phyloP scores from a whole-genome alignment of 805 yeast species.

The Myxozyma nipponensis region DNA sequence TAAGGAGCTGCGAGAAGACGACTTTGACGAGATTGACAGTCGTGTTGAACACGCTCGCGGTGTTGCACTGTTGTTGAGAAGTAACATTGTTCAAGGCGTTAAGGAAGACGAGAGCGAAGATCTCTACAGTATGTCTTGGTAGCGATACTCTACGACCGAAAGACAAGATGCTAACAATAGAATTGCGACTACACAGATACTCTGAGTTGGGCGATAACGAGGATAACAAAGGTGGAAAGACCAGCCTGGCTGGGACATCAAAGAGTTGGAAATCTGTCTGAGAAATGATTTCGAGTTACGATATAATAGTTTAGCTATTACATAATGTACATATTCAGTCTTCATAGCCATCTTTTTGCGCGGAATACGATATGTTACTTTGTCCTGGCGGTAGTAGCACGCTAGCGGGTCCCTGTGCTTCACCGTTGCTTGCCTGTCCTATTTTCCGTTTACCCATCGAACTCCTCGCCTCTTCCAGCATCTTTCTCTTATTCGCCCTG shows the following conservation, averaged over 20 bases:
- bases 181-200: slow-evolving; percentile 68
- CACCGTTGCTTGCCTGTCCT: neutral
- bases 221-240: slow-evolving; percentile 46
- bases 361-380: slow-evolving; percentile 11
- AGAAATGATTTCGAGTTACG: neutral
- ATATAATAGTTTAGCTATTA: neutral
- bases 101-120: slow-evolving; percentile 25
- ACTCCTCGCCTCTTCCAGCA: slow-evolving; percentile 21
- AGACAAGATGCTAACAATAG: too few species aligned
- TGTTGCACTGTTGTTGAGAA: slow-evolving; percentile 62
- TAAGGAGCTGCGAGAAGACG: slow-evolving; percentile 1
- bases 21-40: slow-evolving; percentile 42
- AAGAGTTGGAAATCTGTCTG: slow-evolving; percentile 3
- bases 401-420: neutral
- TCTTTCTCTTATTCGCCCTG: slow-evolving; percentile 20
- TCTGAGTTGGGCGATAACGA: slow-evolving; percentile 93
- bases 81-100: slow-evolving; percentile 83
- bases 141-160: too few species aligned
- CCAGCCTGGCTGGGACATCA: slow-evolving; percentile 20
- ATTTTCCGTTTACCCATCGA: neutral
- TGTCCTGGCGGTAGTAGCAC: slow-evolving; percentile 25
- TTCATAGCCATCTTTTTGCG: slow-evolving; percentile 24
- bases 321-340: neutral
- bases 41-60: slow-evolving; percentile 59
- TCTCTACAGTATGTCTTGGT: slow-evolving; percentile 26